Evolutionary conservation across 441 rosid genomes (phyloP).

Genomic region (Euphorbia corollata): DNA sequence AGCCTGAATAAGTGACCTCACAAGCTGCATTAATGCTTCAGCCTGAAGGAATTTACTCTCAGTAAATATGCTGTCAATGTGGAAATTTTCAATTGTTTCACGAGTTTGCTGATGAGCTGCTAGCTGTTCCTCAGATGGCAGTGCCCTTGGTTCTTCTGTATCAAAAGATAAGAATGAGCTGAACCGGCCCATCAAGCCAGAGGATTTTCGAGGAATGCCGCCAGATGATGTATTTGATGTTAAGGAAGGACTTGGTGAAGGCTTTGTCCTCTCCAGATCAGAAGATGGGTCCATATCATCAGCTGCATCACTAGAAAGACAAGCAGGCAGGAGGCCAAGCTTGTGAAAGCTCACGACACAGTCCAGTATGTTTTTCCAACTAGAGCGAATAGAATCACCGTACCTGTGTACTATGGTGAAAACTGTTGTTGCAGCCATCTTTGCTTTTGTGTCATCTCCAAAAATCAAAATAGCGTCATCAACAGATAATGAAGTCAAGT

Average conservation of each 20-base stretch:
- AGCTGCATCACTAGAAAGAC: slow-evolving; percentile 78
- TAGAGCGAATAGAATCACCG: slow-evolving; percentile 78
- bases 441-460: slow-evolving; percentile 80
- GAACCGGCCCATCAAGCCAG: slow-evolving; percentile 93
- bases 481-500: slow-evolving; percentile 55
- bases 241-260: slow-evolving; percentile 43
- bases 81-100: slow-evolving; percentile 85
- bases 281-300: slow-evolving; percentile 71
- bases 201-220: slow-evolving; percentile 71
- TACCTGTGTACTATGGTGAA: slow-evolving; percentile 87
- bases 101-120: slow-evolving; percentile 85
- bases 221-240: slow-evolving; percentile 54
- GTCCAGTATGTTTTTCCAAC: slow-evolving; percentile 87
- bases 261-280: slow-evolving; percentile 49
- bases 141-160: slow-evolving; percentile 86
- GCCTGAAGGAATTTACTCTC: slow-evolving; percentile 95
- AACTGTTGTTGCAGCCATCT: slow-evolving; percentile 78
- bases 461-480: slow-evolving; percentile 78
- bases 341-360: slow-evolving; percentile 79
- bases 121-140: slow-evolving; percentile 86
- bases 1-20: slow-evolving; percentile 74
- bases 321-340: slow-evolving; percentile 93
- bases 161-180: slow-evolving; percentile 93
- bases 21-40: slow-evolving; percentile 77
- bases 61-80: slow-evolving; percentile 82